Conservation (phyloP, 1,139 yeast genomes). For the Pichia sp. region DNA sequence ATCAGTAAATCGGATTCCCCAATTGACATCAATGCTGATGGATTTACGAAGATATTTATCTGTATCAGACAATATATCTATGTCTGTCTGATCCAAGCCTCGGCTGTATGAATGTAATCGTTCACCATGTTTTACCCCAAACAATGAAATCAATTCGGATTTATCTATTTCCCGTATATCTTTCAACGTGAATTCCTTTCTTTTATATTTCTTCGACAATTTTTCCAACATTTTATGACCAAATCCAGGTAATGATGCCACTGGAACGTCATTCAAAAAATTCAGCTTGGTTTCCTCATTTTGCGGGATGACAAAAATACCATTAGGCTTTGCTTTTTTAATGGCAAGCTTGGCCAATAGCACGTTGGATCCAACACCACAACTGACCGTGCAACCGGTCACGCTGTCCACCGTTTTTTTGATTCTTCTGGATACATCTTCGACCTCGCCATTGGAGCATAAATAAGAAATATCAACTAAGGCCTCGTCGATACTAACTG, state of each 20-base stretch:
- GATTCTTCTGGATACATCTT: conserved; percentile 27
- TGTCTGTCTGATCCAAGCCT: conserved; percentile 59
- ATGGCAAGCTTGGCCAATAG: conserved; percentile 74
- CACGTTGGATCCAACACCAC: conserved; percentile 69
- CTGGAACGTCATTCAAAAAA: conserved; percentile 37
- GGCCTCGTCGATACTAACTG: conserved; percentile 91
- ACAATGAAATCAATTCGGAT: conserved; percentile 31
- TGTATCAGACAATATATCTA: conserved; percentile 39
- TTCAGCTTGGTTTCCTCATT: conserved; percentile 23
- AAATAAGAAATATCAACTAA: conserved; percentile 55
- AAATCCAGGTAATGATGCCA: conserved; percentile 76
- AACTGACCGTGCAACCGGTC: conserved; percentile 65
- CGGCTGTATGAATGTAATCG: conserved; percentile 51
- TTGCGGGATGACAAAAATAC: conserved; percentile 29
- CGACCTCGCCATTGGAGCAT: conserved; percentile 24
- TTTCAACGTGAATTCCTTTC: conserved; percentile 19
- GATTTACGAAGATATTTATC: conserved; percentile 54
- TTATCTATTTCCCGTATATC: conserved; percentile 34
- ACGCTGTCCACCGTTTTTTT: conserved; percentile 34
- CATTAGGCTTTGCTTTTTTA: conserved; percentile 73
- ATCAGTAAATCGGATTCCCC: conserved; percentile 73
- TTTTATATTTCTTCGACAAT: conserved; percentile 24
- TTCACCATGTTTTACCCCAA: conserved; percentile 67
- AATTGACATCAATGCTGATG: conserved; percentile 82
- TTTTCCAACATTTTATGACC: conserved; percentile 49